phyloP scores from a whole-genome alignment of 345 rosid genomes.

The Dipteronia dyeriana region DNA sequence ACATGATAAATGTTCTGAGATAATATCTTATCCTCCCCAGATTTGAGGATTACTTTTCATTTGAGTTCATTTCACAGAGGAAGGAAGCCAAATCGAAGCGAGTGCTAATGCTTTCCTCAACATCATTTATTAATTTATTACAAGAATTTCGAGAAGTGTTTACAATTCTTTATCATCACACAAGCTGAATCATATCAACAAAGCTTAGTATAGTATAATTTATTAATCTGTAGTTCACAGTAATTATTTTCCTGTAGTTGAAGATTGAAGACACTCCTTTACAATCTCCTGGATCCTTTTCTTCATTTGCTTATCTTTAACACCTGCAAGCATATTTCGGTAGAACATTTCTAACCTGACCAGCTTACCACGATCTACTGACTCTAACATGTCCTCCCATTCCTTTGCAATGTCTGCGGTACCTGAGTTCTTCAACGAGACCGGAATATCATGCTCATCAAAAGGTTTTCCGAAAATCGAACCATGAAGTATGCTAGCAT shows the following conservation, averaged over 20 bases:
- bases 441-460: slow-evolving; percentile 66
- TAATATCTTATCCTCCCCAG: no score
- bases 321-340: slow-evolving; percentile 66
- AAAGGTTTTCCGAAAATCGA: slow-evolving; percentile 80
- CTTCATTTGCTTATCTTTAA: slow-evolving; percentile 84
- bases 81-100: no score
- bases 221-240: not conserved
- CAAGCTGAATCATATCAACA: not conserved
- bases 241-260: slow-evolving; percentile 26
- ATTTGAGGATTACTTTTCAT: no score
- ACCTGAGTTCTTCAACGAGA: slow-evolving; percentile 47
- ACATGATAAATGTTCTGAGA: no score
- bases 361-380: slow-evolving; percentile 67
- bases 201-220: not conserved
- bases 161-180: not conserved
- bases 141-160: not conserved
- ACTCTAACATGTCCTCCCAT: slow-evolving; percentile 84
- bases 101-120: not conserved
- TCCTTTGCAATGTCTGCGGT: slow-evolving; percentile 62
- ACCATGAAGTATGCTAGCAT: slow-evolving; percentile 81
- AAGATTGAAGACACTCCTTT: slow-evolving; percentile 59
- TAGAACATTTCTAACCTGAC: slow-evolving; percentile 73
- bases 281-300: slow-evolving; percentile 78
- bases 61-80: no score
- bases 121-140: not conserved